These are phyloP conservation scores for Boletus reticuloceps DNA, from an alignment of 768 basidiomycete genomes.

Conservation along the genomic window DNA sequence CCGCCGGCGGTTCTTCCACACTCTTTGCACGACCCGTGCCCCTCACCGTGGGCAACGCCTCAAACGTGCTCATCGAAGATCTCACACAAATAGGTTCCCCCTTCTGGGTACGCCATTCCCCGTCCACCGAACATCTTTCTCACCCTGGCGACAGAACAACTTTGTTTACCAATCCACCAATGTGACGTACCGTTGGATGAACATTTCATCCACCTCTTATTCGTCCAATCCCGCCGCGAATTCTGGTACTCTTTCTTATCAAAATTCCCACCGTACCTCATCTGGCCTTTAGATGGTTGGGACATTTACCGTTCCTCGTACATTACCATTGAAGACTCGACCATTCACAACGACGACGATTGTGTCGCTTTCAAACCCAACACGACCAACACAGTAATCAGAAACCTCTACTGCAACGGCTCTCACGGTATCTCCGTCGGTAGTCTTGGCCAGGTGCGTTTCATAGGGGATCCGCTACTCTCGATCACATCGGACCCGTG, in stretches of 20 bases:
- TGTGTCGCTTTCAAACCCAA: constrained; percentile 30
- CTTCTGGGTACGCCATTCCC: constrained; percentile 35
- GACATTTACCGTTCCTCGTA: constrained; percentile 44
- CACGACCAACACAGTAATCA: constrained; percentile 40
- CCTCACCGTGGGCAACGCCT: constrained; percentile 42
- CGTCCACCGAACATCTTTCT: background rate
- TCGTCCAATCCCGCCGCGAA: constrained; percentile 34
- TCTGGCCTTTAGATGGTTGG: constrained; percentile 38
- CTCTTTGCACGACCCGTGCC: constrained; percentile 44
- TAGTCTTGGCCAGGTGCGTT: constrained; percentile 40
- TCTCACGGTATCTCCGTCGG: constrained; percentile 46
- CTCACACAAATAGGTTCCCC: constrained; percentile 40
- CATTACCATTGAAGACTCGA: constrained; percentile 36
- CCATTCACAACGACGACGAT: constrained; percentile 43
- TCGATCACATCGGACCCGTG: background rate
- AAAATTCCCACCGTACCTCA: background rate
- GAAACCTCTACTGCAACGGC: constrained; percentile 41
- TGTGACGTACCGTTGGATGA: constrained; percentile 40
- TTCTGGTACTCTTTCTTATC: constrained; percentile 23
- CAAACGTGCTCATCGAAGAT: constrained; percentile 39
- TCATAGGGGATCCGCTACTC: background rate
- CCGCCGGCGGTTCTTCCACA: constrained; percentile 41
- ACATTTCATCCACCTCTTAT: constrained; percentile 35
- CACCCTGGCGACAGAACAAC: constrained; percentile 23
- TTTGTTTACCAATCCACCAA: constrained; percentile 44